phyloP scores from a whole-genome alignment of 768 basidiomycete genomes.

The Boletales sp. region DNA sequence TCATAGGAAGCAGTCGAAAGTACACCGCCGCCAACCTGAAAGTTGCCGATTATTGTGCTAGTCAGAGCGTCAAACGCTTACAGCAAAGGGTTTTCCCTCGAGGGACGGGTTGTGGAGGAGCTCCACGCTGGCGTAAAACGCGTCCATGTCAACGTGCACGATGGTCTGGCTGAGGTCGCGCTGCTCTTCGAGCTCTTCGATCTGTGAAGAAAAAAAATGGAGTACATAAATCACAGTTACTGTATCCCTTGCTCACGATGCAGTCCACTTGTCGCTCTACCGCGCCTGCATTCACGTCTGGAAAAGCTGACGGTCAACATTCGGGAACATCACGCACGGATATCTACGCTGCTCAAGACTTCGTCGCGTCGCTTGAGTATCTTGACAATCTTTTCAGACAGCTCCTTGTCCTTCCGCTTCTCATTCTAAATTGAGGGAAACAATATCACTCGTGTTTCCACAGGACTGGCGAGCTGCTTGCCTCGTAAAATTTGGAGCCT shows the following conservation, averaged over 20 bases:
- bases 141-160: constrained; percentile 96
- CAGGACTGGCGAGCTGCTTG: constrained; percentile 24
- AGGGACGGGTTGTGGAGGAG: constrained; percentile 61
- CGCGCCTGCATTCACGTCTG: constrained; percentile 36
- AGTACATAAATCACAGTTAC: neutral
- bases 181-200: constrained; percentile 66
- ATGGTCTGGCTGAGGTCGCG: constrained; percentile 82
- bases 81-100: constrained; percentile 71
- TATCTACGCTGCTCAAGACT: constrained; percentile 49
- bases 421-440: constrained; percentile 58
- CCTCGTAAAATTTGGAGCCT: constrained; percentile 91
- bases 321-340: constrained; percentile 40
- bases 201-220: constrained; percentile 26
- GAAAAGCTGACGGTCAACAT: neutral
- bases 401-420: constrained; percentile 82
- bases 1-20: constrained; percentile 90
- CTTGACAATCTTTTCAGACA: constrained; percentile 71
- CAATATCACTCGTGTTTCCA: constrained; percentile 1
- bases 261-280: constrained; percentile 68
- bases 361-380: constrained; percentile 66
- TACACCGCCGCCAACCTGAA: constrained; percentile 76
- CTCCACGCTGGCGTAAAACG: constrained; percentile 85
- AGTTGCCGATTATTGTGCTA: neutral
- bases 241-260: constrained; percentile 47
- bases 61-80: constrained; percentile 27